These are phyloP conservation scores for Dictyostelium purpureum DNA, from an alignment of 78 protist genomes.

Conservation along the genomic window DNA sequence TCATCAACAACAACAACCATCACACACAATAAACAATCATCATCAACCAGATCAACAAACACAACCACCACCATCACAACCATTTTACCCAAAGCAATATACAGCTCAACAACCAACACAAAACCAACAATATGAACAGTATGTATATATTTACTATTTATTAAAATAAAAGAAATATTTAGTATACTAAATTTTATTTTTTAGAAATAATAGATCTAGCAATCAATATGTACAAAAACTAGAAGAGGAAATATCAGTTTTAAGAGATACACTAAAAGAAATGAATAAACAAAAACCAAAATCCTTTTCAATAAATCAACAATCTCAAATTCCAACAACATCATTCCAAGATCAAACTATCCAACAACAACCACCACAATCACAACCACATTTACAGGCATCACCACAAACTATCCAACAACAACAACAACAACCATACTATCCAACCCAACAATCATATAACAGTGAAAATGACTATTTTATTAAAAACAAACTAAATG, in stretches of 20 bases:
- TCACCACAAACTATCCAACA: not conserved
- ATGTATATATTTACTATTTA: too few relatives aligned
- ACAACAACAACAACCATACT: not conserved
- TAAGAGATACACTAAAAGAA: not conserved
- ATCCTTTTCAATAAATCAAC: too few relatives aligned
- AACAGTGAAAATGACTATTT: not conserved
- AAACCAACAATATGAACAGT: not conserved
- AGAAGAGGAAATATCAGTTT: not conserved
- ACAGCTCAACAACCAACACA: not conserved
- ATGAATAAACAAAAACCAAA: not conserved
- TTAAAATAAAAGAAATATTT: too few relatives aligned
- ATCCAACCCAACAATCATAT: not conserved
- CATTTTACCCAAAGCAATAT: too few relatives aligned
- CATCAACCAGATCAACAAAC: not conserved
- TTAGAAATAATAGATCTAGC: too few relatives aligned
- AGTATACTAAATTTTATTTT: too few relatives aligned
- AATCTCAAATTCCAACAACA: too few relatives aligned
- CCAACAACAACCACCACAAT: not conserved
- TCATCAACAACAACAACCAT: not conserved
- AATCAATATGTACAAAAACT: not conserved
- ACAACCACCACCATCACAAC: not conserved
- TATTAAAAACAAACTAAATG: not conserved
- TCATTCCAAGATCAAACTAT: not conserved
- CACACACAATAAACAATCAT: not conserved
- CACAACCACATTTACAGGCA: not conserved